phyloP scores from a whole-genome alignment of 1,139 yeast genomes.

The Hemisphaericaspora xylanilytica region DNA sequence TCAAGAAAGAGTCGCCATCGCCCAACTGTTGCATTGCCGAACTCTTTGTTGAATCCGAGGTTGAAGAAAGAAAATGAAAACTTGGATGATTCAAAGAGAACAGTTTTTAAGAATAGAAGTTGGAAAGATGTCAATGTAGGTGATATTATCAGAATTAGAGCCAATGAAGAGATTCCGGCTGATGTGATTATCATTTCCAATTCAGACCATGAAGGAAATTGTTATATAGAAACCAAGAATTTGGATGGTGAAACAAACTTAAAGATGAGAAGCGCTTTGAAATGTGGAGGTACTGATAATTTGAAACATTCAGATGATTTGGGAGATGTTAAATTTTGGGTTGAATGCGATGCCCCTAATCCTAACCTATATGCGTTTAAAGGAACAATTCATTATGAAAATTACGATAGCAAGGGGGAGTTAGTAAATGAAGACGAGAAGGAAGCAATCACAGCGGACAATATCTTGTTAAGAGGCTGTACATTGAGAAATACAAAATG shows the following conservation, averaged over 20 bases:
- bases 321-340: conserved; percentile 71
- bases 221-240: conserved; percentile 92
- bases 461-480: conserved; percentile 83
- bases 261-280: conserved; percentile 73
- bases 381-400: conserved; percentile 73
- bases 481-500: conserved; percentile 90
- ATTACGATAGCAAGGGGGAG: conserved; percentile 35
- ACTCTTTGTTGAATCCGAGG: conserved; percentile 36
- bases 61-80: conserved; percentile 22
- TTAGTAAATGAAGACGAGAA: conserved; percentile 45
- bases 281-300: conserved; percentile 56
- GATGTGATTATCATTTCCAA: conserved; percentile 79
- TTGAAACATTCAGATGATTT: conserved; percentile 70
- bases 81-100: conserved; percentile 12
- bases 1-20: conserved; percentile 10
- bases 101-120: conserved; percentile 24
- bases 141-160: conserved; percentile 78
- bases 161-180: conserved; percentile 92
- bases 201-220: conserved; percentile 85
- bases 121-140: conserved; percentile 95
- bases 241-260: conserved; percentile 95
- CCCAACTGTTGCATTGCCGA: conserved; percentile 16
- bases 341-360: conserved; percentile 91
- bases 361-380: conserved; percentile 79
- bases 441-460: conserved; percentile 80